Conservation (phyloP, 495 filamentous ascomycete species). For the Jackrogersella minutella region DNA sequence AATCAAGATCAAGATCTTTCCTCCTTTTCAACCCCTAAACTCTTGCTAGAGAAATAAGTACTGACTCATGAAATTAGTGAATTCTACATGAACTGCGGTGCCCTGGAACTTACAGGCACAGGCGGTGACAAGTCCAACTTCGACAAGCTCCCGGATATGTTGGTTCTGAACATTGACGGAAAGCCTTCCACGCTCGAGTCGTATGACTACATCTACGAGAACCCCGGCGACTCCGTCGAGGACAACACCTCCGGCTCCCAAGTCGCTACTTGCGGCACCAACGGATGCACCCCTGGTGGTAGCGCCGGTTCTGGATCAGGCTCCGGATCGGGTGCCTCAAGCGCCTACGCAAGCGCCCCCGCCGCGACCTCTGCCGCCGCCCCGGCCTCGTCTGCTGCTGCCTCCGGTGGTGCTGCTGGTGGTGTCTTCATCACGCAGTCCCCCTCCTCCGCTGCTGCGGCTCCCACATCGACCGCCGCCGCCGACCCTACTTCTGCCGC, state of each 20-base stretch:
- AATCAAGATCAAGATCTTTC: not conserved
- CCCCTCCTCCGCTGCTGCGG: not conserved
- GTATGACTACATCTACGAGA: constrained; percentile 59
- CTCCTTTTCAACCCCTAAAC: not conserved
- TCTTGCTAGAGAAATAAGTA: too few relatives aligned
- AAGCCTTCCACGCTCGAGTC: constrained; percentile 61
- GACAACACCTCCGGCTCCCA: constrained; percentile 38
- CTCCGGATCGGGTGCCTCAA: constrained; percentile 20
- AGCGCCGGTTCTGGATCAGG: constrained; percentile 30
- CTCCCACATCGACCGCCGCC: not conserved
- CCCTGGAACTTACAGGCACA: constrained; percentile 67
- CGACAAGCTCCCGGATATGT: constrained; percentile 76
- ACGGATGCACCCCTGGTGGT: constrained; percentile 25
- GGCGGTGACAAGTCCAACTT: constrained; percentile 59
- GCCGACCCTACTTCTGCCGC: constrained; percentile 14
- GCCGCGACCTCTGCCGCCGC: not conserved
- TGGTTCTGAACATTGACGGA: constrained; percentile 75
- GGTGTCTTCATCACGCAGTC: constrained; percentile 38
- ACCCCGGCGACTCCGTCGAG: constrained; percentile 64
- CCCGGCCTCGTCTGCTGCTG: constrained; percentile 14
- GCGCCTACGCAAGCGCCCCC: constrained; percentile 16
- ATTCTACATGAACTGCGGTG: constrained; percentile 96
- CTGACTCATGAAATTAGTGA: too few relatives aligned
- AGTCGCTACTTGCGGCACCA: constrained; percentile 38
- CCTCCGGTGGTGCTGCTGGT: constrained; percentile 25